phyloP scores from a whole-genome alignment of 345 rosid species.

The Hibiscus trionum region DNA sequence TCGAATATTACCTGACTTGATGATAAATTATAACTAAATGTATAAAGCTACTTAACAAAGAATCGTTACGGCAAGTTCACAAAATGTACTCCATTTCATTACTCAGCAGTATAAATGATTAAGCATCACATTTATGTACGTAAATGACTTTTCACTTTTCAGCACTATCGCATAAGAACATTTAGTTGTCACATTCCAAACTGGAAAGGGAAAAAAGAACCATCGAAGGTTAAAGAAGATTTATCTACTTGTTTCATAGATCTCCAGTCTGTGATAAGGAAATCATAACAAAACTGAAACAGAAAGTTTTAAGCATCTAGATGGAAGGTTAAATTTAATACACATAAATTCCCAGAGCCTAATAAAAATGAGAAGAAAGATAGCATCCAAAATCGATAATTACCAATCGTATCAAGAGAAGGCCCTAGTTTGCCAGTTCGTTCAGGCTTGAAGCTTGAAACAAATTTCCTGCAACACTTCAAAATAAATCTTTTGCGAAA shows the following conservation, averaged over 20 bases:
- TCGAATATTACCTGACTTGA: not conserved
- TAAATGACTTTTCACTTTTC: not conserved
- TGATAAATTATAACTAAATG: not conserved
- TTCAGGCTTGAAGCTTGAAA: conserved; percentile 57
- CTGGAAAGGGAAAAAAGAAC: not conserved
- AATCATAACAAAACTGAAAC: not conserved
- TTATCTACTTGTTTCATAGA: not conserved
- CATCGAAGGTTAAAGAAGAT: not conserved
- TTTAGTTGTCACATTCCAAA: not conserved
- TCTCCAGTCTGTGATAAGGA: not conserved
- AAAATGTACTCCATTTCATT: not conserved
- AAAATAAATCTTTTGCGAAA: not conserved
- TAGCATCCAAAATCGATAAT: conserved; percentile 3
- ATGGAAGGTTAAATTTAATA: not conserved
- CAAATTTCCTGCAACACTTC: conserved; percentile 42
- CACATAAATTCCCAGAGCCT: not conserved
- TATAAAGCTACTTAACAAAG: not conserved
- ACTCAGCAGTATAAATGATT: not conserved
- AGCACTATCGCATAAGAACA: not conserved
- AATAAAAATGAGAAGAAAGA: not conserved
- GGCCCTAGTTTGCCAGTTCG: conserved; percentile 50
- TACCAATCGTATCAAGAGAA: conserved; percentile 48
- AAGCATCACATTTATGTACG: not conserved
- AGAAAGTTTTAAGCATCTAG: not conserved
- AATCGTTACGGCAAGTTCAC: not conserved